A percentile compares a stretch with the other conserved stretches of the same genome.
Evolutionary conservation across 805 yeast species (phyloP).

Genomic region (Candida xiaguanensis): DNA sequence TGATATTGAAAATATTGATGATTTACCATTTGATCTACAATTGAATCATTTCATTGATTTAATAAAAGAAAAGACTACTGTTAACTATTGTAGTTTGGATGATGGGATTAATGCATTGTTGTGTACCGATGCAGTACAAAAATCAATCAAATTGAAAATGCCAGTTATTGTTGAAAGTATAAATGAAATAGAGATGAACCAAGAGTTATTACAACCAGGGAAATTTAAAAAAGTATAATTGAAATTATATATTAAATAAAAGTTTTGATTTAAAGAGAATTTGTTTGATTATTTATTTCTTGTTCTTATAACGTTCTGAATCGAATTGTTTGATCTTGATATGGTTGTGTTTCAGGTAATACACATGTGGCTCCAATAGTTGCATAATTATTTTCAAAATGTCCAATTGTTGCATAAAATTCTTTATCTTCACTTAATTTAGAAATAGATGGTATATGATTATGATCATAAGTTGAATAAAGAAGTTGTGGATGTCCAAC

Average conservation of each 20-base stretch:
- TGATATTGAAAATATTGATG: conserved; percentile 11
- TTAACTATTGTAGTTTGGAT: conserved; percentile 25
- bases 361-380: too few relatives aligned
- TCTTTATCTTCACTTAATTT: too few relatives aligned
- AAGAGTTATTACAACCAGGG: conserved; percentile 13
- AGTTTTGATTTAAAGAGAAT: too few relatives aligned
- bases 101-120: conserved; percentile 37
- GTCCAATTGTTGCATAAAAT: too few relatives aligned
- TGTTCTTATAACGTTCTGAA: too few relatives aligned
- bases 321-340: too few relatives aligned
- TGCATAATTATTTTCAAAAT: too few relatives aligned
- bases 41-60: conserved; percentile 35
- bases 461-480: too few relatives aligned
- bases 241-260: background rate
- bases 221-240: background rate
- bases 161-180: conserved; percentile 27
- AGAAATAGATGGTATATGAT: too few relatives aligned
- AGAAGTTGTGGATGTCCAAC: too few relatives aligned
- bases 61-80: conserved; percentile 23
- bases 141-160: conserved; percentile 29
- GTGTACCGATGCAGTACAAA: conserved; percentile 33
- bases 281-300: too few relatives aligned
- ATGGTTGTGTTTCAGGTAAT: too few relatives aligned
- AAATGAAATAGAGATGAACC: conserved; percentile 20
- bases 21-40: conserved; percentile 35